Evolutionary conservation across 1,284 basidiomycete genomes (phyloP).

Genomic region (Albatrellus sp.): DNA sequence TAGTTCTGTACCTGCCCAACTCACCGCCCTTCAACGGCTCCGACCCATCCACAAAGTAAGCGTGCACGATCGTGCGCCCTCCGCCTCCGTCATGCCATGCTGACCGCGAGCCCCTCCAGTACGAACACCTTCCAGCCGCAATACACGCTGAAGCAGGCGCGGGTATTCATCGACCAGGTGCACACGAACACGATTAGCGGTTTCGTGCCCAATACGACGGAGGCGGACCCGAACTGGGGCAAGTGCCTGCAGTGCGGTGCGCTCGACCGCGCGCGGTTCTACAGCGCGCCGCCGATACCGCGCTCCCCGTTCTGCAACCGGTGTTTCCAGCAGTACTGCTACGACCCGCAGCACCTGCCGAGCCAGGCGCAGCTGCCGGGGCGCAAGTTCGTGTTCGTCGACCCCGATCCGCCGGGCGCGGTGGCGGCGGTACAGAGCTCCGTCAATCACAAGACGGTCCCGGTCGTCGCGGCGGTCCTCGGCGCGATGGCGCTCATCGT

Average conservation of each 20-base stretch:
- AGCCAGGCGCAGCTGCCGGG: constrained; percentile 29
- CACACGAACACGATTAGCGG: constrained; percentile 38
- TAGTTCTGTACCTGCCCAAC: constrained; percentile 55
- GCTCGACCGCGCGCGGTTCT: constrained; percentile 38
- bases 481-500: no score
- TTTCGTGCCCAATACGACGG: constrained; percentile 37
- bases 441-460: constrained; percentile 26
- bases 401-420: constrained; percentile 35
- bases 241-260: constrained; percentile 41
- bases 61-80: background rate
- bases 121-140: constrained; percentile 35
- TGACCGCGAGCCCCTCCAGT: constrained; percentile 19
- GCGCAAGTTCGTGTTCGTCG: constrained; percentile 30
- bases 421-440: constrained; percentile 28
- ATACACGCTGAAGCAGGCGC: constrained; percentile 34
- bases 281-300: constrained; percentile 19
- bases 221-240: constrained; percentile 38
- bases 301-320: constrained; percentile 32
- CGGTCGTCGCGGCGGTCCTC: constrained; percentile 32
- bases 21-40: constrained; percentile 46
- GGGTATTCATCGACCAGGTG: constrained; percentile 41
- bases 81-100: no score
- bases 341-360: constrained; percentile 32
- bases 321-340: constrained; percentile 47
- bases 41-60: constrained; percentile 47